Conservation (phyloP, 1,139 yeast species). For the Martiniozyma asiatica region DNA sequence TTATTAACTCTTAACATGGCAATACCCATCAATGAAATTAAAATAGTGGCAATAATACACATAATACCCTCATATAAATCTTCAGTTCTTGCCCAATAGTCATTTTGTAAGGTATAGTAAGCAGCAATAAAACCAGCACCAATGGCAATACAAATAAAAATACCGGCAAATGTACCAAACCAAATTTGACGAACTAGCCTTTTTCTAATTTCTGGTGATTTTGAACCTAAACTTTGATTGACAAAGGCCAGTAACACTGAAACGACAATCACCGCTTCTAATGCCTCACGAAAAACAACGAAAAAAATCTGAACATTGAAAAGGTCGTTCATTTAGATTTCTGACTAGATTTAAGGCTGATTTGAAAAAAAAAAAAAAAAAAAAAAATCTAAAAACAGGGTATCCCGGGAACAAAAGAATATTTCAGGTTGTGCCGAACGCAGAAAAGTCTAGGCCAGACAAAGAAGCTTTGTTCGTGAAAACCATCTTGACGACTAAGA, state of each 20-base stretch:
- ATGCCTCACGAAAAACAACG: slow-evolving; percentile 78
- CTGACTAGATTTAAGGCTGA: too few species aligned
- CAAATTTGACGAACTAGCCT: slow-evolving; percentile 64
- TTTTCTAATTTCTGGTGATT: slow-evolving; percentile 30
- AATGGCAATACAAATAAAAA: slow-evolving; percentile 58
- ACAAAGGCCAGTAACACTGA: slow-evolving; percentile 87
- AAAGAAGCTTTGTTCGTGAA: too few species aligned
- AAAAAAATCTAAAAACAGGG: too few species aligned
- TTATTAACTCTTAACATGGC: slow-evolving; percentile 86
- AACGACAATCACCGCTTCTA: slow-evolving; percentile 82
- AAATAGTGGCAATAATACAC: slow-evolving; percentile 68
- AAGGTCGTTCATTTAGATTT: slow-evolving; percentile 22
- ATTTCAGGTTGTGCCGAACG: too few species aligned
- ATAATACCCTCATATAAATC: slow-evolving; percentile 91
- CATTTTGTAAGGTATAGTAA: slow-evolving; percentile 66
- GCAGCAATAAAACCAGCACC: slow-evolving; percentile 83
- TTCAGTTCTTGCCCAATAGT: slow-evolving; percentile 77
- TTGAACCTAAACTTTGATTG: slow-evolving; percentile 52
- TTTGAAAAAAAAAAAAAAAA: too few species aligned
- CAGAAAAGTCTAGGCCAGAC: too few species aligned
- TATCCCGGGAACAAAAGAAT: too few species aligned
- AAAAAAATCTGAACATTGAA: slow-evolving; percentile 59
- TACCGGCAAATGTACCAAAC: slow-evolving; percentile 67
- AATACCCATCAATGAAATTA: slow-evolving; percentile 82
- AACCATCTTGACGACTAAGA: too few species aligned